phyloP scores from a whole-genome alignment of 2,329 filamentous ascomycete species.

The Dactylellina cionopaga region DNA sequence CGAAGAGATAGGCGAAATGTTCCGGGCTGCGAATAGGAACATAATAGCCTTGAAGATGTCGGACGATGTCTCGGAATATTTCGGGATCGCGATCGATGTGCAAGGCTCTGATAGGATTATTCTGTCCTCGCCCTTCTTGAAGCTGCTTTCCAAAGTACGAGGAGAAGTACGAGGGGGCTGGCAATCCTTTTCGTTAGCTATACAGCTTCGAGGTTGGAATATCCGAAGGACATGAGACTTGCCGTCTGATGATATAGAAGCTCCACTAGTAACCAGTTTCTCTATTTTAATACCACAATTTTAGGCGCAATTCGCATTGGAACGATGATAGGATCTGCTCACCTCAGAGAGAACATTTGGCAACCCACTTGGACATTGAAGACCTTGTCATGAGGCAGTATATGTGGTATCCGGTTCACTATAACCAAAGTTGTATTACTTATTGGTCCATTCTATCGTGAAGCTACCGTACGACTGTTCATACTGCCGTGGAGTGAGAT shows the following conservation, averaged over 20 bases:
- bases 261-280: slow-evolving; percentile 65
- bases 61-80: slow-evolving; percentile 87
- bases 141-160: slow-evolving; percentile 90
- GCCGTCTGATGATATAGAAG: slow-evolving; percentile 78
- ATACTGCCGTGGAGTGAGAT: slow-evolving; percentile 43
- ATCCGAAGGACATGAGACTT: slow-evolving; percentile 59
- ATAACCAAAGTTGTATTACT: not conserved
- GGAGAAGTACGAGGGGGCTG: slow-evolving; percentile 95
- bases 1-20: slow-evolving; percentile 91
- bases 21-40: slow-evolving; percentile 80
- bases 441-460: not conserved
- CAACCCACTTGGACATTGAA: slow-evolving; percentile 50
- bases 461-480: not conserved
- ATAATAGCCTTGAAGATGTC: slow-evolving; percentile 92
- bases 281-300: slow-evolving; percentile 42
- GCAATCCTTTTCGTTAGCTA: slow-evolving; percentile 57
- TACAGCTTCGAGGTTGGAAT: slow-evolving; percentile 40
- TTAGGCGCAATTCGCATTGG: slow-evolving; percentile 47
- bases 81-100: slow-evolving; percentile 94
- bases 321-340: slow-evolving; percentile 4
- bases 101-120: slow-evolving; percentile 76
- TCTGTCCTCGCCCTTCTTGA: slow-evolving; percentile 69
- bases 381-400: slow-evolving; percentile 46
- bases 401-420: slow-evolving; percentile 49
- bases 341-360: slow-evolving; percentile 50